These are phyloP conservation scores for Lolium rigidum DNA, from an alignment of 176 grass and related monocot genomes.

Conservation along the genomic window DNA sequence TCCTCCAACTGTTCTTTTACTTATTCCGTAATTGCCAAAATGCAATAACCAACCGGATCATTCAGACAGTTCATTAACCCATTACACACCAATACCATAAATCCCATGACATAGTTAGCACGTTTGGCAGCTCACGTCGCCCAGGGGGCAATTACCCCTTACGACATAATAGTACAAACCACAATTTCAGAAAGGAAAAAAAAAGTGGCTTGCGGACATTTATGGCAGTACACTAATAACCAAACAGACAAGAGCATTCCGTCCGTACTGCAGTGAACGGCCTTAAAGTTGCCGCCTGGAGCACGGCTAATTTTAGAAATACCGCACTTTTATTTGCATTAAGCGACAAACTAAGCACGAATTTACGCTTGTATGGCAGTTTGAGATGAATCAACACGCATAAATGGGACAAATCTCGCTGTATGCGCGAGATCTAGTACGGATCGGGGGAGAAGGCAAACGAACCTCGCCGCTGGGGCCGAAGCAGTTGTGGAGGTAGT, in stretches of 20 bases:
- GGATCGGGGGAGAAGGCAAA: conserved; percentile 42
- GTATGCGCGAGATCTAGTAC: conserved; percentile 47
- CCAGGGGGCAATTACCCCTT: not conserved
- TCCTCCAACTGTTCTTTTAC: conserved; percentile 43
- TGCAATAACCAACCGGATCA: conserved; percentile 29
- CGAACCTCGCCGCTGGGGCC: conserved; percentile 59
- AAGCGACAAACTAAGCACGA: conserved; percentile 14
- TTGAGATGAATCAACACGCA: not conserved
- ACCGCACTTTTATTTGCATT: conserved; percentile 11
- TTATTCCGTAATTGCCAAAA: conserved; percentile 9
- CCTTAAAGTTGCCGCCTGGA: conserved; percentile 42
- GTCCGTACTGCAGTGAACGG: conserved; percentile 44
- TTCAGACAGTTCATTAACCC: conserved; percentile 39
- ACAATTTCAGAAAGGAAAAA: not conserved
- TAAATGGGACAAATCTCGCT: conserved; percentile 38
- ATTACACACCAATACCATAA: conserved; percentile 42
- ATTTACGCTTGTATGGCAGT: conserved; percentile 7
- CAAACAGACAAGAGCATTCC: conserved; percentile 17
- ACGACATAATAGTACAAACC: not conserved
- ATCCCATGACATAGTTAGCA: conserved; percentile 32
- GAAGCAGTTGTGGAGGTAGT: conserved; percentile 71
- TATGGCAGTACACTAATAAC: not conserved
- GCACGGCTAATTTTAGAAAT: conserved; percentile 42
- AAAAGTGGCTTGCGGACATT: not conserved
- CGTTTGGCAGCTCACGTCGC: conserved; percentile 30